A percentile compares a stretch with the other conserved stretches of the same genome.
Conservation (phyloP, 176 grass and related monocot genomes). For the Eremochloa ophiuroides region DNA sequence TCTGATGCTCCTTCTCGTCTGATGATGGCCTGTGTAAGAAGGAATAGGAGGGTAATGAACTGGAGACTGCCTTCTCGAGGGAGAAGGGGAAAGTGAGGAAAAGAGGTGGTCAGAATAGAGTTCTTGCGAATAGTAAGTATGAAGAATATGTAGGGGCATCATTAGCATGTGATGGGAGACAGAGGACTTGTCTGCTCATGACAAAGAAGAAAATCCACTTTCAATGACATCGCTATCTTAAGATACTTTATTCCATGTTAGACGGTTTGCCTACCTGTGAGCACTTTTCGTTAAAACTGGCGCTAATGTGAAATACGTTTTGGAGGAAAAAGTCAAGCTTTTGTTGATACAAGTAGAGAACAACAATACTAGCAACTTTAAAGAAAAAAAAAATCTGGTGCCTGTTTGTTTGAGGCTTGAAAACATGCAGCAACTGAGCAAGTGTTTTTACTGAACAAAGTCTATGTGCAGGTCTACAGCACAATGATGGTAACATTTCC, state of each 20-base stretch:
- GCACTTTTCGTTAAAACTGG: background rate
- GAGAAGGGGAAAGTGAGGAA: background rate
- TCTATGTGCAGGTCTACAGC: background rate
- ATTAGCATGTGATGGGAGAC: background rate
- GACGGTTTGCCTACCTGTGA: background rate
- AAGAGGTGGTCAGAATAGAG: background rate
- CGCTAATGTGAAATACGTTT: background rate
- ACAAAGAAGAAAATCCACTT: slow-evolving; percentile 10
- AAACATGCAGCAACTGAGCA: too few relatives aligned
- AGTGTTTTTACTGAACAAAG: background rate
- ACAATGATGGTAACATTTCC: background rate
- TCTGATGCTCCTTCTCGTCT: background rate
- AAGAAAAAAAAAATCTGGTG: too few relatives aligned
- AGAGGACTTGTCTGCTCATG: background rate
- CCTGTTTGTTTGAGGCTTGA: too few relatives aligned
- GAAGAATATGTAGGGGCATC: background rate
- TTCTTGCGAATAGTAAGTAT: slow-evolving; percentile 6
- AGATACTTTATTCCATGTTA: background rate
- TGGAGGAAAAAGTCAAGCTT: background rate
- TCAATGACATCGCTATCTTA: background rate
- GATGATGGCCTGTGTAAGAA: slow-evolving; percentile 18
- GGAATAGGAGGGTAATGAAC: slow-evolving; percentile 1
- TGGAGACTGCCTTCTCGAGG: background rate
- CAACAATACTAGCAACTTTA: background rate
- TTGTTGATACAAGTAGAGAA: background rate